phyloP scores from a whole-genome alignment of 345 rosid genomes.

The Hibiscus mutabilis region DNA sequence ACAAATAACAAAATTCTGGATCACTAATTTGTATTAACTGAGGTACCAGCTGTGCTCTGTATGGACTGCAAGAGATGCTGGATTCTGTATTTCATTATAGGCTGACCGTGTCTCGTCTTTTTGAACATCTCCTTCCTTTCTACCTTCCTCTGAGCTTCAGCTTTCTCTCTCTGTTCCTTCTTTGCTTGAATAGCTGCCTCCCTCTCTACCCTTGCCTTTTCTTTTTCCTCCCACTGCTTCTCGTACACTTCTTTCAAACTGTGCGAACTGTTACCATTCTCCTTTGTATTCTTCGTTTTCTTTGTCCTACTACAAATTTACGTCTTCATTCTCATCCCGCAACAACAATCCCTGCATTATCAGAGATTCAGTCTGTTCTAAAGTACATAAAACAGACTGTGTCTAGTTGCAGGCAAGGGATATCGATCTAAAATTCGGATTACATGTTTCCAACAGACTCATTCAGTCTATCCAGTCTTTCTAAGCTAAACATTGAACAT shows the following conservation, averaged over 20 bases:
- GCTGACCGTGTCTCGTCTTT: conserved; percentile 74
- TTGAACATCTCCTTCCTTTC: conserved; percentile 63
- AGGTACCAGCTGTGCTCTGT: conserved; percentile 35
- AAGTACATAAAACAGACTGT: neutral
- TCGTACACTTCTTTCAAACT: conserved; percentile 53
- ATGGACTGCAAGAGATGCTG: conserved; percentile 73
- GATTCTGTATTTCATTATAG: conserved; percentile 83
- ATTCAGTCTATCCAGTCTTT: neutral
- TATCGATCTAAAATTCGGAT: neutral
- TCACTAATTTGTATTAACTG: neutral
- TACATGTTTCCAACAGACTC: neutral
- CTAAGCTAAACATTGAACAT: neutral
- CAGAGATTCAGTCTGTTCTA: neutral
- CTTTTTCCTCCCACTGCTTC: conserved; percentile 46
- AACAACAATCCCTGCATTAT: neutral
- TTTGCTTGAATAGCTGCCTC: conserved; percentile 34
- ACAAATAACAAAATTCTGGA: neutral
- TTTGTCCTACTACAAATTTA: conserved; percentile 17
- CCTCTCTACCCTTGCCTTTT: conserved; percentile 3
- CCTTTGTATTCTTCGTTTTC: conserved; percentile 29
- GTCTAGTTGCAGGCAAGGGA: neutral
- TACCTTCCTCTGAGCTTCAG: conserved; percentile 60
- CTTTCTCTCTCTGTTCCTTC: conserved; percentile 50
- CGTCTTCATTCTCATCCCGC: neutral
- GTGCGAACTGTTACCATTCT: conserved; percentile 3